Evolutionary conservation across 192 early-diverging fungal species (phyloP).

Genomic region (Mortierella antarctica): DNA sequence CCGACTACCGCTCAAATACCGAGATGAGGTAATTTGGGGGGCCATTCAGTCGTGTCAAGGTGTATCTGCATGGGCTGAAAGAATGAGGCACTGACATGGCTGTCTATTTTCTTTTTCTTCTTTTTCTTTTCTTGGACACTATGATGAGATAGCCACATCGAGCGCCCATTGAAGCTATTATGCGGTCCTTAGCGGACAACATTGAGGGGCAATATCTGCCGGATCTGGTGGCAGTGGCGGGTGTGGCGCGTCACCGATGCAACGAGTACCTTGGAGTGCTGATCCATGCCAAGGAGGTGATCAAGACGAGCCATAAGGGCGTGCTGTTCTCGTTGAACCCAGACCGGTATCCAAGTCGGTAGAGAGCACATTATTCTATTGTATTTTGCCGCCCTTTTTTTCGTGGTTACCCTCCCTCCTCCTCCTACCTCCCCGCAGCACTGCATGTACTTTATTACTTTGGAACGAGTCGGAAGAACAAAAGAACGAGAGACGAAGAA

Average conservation of each 20-base stretch:
- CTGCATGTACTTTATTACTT: background rate
- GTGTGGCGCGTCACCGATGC: slow-evolving; percentile 39
- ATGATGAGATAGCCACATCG: slow-evolving; percentile 33
- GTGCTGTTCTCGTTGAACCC: slow-evolving; percentile 42
- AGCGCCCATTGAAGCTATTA: slow-evolving; percentile 36
- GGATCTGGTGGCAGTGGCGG: slow-evolving; percentile 26
- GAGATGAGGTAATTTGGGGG: slow-evolving; percentile 31
- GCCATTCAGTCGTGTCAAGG: too few species aligned
- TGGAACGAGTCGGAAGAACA: background rate
- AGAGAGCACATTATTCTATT: background rate
- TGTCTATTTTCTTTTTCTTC: background rate
- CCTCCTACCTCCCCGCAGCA: background rate
- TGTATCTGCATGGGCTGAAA: too few species aligned
- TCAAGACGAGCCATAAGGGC: slow-evolving; percentile 44
- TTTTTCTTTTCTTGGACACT: background rate
- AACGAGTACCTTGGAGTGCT: slow-evolving; percentile 43
- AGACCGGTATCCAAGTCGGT: slow-evolving; percentile 52
- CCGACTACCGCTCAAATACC: slow-evolving; percentile 32
- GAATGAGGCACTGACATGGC: background rate
- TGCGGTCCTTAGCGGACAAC: slow-evolving; percentile 38
- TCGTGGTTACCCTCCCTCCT: background rate
- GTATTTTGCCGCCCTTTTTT: background rate
- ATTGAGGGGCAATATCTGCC: slow-evolving; percentile 39
- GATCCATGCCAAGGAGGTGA: slow-evolving; percentile 40
- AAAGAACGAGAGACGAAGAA: background rate